Evolutionary conservation across 805 yeast species (phyloP), one percentile per base, ranked within the genome.

Genomic region (Jamesozyma lodderae): DNA sequence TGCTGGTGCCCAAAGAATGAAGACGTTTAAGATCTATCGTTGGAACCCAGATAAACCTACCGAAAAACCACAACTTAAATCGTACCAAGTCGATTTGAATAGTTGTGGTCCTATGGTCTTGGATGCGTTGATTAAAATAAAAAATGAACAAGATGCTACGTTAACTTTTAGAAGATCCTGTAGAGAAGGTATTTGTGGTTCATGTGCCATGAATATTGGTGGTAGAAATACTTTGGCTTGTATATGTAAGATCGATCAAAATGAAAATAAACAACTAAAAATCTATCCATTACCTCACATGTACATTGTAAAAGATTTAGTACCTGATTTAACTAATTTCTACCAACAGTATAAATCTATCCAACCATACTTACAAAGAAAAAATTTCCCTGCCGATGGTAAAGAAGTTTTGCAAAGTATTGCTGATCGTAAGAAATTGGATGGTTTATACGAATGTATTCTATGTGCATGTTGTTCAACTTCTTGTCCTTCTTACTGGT

Each of bases 191-290:
- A 92, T 92, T 51, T 92, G 98, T 72, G 98, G 98, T 40, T 90
- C 97, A 6, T 92, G 98, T 72, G 98, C 98, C 51, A 92, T 92
- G 98, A 92, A 92, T 73, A 92, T 92, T 64, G 95, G 94, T 48
- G 98, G 98, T 52, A 75, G 82, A 63, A 92, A 92, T 75, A 92
- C 98, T 23, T 74, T 92, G 52, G 98, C 98, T 26, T 92, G 98
- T 69, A 69, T 92, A 51, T 87, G 96, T 72, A 81, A 85, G 64
- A 87, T 92, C 57, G 95, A 92, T 63, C 75, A 77, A 53, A 82
- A 88, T 64, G 66, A 70, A 24, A 48, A 76, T 44, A 82, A 81
- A 65, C 82, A 79, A 46, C 68, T 79, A 47, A 90, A 92, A 69
- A 81, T 92, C 53, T 92, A 92, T 63, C 98, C 98, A 38, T 72